These are phyloP conservation scores for Sporisorium iseilematis-ciliati DNA, from an alignment of 1,284 basidiomycete genomes.

Conservation along the genomic window DNA sequence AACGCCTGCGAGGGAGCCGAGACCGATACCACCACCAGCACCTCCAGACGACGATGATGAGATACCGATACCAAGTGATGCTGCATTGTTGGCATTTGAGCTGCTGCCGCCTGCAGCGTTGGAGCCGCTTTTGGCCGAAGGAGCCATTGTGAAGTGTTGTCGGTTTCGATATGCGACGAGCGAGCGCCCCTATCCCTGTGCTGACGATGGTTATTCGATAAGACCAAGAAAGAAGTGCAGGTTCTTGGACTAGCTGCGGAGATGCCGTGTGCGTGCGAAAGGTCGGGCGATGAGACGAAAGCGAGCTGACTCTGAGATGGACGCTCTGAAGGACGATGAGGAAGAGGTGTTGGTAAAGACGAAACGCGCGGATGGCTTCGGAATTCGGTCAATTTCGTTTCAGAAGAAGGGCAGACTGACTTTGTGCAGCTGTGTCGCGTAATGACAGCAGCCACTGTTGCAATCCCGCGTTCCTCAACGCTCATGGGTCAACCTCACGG, in stretches of 20 bases:
- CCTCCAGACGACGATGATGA: constrained; percentile 31
- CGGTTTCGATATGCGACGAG: not conserved
- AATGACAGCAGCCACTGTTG: not conserved
- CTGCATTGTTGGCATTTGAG: constrained; percentile 28
- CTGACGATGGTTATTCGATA: not conserved
- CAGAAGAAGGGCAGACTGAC: constrained; percentile 14
- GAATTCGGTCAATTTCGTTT: constrained; percentile 24
- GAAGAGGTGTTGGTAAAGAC: not conserved
- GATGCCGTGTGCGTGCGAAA: not conserved
- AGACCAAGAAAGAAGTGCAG: not conserved
- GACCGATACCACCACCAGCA: constrained; percentile 38
- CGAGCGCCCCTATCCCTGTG: not conserved
- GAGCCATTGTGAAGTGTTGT: constrained; percentile 23
- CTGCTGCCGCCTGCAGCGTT: constrained; percentile 29
- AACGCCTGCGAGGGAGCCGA: constrained; percentile 37
- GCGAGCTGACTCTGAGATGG: not conserved
- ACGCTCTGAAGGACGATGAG: not conserved
- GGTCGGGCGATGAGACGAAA: not conserved
- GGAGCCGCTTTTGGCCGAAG: constrained; percentile 32
- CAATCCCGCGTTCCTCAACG: not conserved
- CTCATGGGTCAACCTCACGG: not conserved
- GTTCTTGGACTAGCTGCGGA: not conserved
- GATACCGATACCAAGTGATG: constrained; percentile 39
- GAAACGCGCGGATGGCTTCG: constrained; percentile 19
- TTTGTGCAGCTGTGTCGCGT: not conserved